Percentiles rank a stretch among this genome's conserved stretches.
phyloP scores from a whole-genome alignment of 306 rosid species.

The Vicia villosa region DNA sequence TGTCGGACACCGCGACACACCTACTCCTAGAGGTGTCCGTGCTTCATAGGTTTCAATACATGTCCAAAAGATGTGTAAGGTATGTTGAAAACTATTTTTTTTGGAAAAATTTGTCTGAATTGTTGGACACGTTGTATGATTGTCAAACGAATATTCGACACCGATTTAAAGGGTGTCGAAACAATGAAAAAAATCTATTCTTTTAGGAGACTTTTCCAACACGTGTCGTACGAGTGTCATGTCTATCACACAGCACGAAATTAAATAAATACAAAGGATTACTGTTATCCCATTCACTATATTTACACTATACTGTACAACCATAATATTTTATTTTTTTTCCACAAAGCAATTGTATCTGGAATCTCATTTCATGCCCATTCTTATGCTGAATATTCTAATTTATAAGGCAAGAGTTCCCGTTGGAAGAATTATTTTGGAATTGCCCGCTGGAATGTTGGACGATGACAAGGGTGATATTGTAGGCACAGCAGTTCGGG shows the following conservation, averaged over 20 bases:
- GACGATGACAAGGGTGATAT: conserved; percentile 79
- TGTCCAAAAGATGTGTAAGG: too few species aligned
- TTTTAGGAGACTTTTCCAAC: too few species aligned
- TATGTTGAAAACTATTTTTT: too few species aligned
- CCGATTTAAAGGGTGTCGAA: too few species aligned
- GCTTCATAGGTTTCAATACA: too few species aligned
- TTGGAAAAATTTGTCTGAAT: too few species aligned
- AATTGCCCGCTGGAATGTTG: conserved; percentile 98
- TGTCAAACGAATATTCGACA: too few species aligned
- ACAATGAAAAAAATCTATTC: too few species aligned
- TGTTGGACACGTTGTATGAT: too few species aligned
- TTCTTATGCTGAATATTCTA: conserved; percentile 37
- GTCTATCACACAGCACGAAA: not conserved
- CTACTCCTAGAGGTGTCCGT: too few species aligned
- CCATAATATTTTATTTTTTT: not conserved
- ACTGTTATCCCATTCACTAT: not conserved
- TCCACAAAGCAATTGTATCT: not conserved
- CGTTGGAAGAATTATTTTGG: conserved; percentile 73
- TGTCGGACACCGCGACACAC: too few species aligned
- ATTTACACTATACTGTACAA: conserved; percentile 1
- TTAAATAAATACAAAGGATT: not conserved
- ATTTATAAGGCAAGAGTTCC: conserved; percentile 82
- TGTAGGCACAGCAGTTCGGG: conserved; percentile 90
- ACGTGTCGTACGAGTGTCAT: too few species aligned
- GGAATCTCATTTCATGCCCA: conserved; percentile 14